Evolutionary conservation across 2,329 filamentous ascomycete genomes (phyloP).

Genomic region (Aschersonia sp.): DNA sequence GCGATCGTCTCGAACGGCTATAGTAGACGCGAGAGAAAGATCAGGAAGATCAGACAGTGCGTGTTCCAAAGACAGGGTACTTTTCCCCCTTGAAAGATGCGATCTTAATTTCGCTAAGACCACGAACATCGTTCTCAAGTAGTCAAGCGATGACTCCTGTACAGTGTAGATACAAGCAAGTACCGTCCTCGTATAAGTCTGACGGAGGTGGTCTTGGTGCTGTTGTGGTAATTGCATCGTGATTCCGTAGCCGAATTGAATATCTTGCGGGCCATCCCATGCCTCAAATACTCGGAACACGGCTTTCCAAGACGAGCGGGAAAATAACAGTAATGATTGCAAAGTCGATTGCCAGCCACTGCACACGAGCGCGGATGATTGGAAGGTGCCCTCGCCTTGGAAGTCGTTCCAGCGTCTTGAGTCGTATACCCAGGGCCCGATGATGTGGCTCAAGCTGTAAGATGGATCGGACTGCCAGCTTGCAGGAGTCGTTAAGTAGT

Average conservation of each 20-base stretch:
- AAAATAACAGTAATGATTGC: slow-evolving; percentile 49
- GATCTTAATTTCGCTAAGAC: slow-evolving; percentile 40
- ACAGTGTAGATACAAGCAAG: slow-evolving; percentile 55
- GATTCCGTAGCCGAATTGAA: slow-evolving; percentile 49
- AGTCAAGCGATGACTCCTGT: slow-evolving; percentile 42
- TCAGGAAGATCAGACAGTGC: slow-evolving; percentile 29
- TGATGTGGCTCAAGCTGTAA: slow-evolving; percentile 51
- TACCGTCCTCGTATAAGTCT: slow-evolving; percentile 51
- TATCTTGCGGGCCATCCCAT: slow-evolving; percentile 61
- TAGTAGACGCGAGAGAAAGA: slow-evolving; percentile 16
- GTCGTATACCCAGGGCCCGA: slow-evolving; percentile 63
- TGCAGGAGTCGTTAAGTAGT: slow-evolving; percentile 10
- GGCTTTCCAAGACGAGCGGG: slow-evolving; percentile 44
- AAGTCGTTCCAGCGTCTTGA: slow-evolving; percentile 36
- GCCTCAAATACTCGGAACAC: slow-evolving; percentile 50
- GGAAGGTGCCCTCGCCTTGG: slow-evolving; percentile 3
- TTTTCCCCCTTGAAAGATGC: slow-evolving; percentile 45
- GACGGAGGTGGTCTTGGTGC: slow-evolving; percentile 43
- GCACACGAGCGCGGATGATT: slow-evolving; percentile 22
- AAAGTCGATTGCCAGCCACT: slow-evolving; percentile 57
- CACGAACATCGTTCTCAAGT: slow-evolving; percentile 43
- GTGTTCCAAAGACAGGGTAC: slow-evolving; percentile 35
- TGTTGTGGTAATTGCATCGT: slow-evolving; percentile 44
- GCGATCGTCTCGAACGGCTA: slow-evolving; percentile 10
- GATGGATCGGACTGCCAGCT: slow-evolving; percentile 24